Evolutionary conservation across 257 asterid genomes (phyloP).

Genomic region (Jaltomata sinuosa): DNA sequence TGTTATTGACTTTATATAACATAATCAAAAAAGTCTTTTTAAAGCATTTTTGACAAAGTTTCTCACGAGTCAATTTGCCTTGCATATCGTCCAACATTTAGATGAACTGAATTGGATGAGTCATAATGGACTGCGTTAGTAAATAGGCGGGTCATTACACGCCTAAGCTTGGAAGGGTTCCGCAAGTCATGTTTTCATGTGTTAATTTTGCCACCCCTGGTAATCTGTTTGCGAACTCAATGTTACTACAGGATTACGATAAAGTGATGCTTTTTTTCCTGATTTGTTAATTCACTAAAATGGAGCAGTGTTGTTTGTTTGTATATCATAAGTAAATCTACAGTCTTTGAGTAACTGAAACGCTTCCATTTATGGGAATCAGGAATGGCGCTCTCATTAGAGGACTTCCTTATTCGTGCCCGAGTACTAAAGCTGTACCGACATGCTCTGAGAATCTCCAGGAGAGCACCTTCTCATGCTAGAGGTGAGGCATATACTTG

Average conservation of each 20-base stretch:
- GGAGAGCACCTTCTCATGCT: conserved; percentile 60
- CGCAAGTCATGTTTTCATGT: not conserved
- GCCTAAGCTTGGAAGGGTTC: too few relatives aligned
- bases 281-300: not conserved
- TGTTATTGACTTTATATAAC: not conserved
- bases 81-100: not conserved
- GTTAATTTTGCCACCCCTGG: not conserved
- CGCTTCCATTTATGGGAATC: not conserved
- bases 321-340: not conserved
- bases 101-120: not conserved
- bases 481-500: conserved; percentile 38
- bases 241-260: not conserved
- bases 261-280: not conserved
- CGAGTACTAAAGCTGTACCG: conserved; percentile 79
- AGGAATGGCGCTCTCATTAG: conserved; percentile 44
- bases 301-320: not conserved
- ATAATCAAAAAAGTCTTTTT: not conserved
- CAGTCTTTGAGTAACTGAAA: not conserved
- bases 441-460: conserved; percentile 65
- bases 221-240: not conserved
- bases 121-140: not conserved
- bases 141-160: not conserved
- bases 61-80: not conserved
- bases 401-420: conserved; percentile 81
- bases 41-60: not conserved